Conservation (phyloP, 2,329 filamentous ascomycete species). For the Neofusicoccum kwambonambiense region DNA sequence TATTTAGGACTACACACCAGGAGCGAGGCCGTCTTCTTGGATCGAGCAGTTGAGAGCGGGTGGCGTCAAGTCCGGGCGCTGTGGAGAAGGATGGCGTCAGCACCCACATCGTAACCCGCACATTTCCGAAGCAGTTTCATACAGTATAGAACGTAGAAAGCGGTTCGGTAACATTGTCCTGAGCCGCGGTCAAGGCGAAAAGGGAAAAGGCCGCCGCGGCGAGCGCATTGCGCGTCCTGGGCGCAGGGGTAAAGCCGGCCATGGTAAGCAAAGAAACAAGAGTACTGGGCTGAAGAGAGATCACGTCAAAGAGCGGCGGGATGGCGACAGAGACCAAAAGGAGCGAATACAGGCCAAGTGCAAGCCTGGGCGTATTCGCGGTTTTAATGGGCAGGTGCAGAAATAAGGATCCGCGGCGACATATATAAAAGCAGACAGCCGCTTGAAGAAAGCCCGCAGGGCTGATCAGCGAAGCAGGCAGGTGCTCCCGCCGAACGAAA, state of each 20-base stretch:
- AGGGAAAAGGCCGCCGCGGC: slow-evolving; percentile 1
- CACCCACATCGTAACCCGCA: neutral
- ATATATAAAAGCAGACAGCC: neutral
- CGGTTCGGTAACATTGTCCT: slow-evolving; percentile 21
- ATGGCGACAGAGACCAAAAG: slow-evolving; percentile 11
- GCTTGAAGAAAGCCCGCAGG: neutral
- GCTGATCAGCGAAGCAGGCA: slow-evolving; percentile 5
- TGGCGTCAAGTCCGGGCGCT: slow-evolving; percentile 26
- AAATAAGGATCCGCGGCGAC: slow-evolving; percentile 14
- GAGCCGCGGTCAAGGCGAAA: neutral
- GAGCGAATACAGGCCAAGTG: slow-evolving; percentile 1
- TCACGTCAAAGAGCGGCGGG: slow-evolving; percentile 1
- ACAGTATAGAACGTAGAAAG: slow-evolving; percentile 25
- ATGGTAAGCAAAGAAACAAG: neutral
- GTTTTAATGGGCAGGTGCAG: slow-evolving; percentile 4
- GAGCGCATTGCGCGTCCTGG: neutral
- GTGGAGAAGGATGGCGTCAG: neutral
- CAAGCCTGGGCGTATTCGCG: neutral
- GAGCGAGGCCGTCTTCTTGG: slow-evolving; percentile 18
- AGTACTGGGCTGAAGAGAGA: neutral
- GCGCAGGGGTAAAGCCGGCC: neutral
- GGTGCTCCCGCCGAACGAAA: neutral
- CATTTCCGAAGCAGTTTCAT: neutral
- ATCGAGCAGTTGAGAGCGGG: slow-evolving; percentile 25
- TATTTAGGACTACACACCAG: neutral